Evolutionary conservation across 139 green algal species (phyloP).

Genomic region (Picochlorum sp.): DNA sequence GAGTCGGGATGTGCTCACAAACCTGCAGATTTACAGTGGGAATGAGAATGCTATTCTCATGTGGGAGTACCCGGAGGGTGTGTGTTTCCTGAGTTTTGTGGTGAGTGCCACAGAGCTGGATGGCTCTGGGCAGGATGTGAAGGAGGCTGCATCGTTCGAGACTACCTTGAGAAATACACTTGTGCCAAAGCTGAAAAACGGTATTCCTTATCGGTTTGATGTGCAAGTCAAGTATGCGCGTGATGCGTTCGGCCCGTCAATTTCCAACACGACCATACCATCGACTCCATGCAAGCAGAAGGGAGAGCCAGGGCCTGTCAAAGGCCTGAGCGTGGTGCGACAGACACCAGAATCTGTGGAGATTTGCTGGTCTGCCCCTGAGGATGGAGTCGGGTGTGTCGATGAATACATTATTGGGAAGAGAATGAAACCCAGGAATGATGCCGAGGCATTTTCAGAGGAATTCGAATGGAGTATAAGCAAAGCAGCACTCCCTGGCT

Average conservation of each 20-base stretch:
- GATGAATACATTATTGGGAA: background rate
- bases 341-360: background rate
- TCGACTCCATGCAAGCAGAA: background rate
- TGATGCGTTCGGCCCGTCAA: background rate
- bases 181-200: background rate
- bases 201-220: background rate
- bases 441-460: background rate
- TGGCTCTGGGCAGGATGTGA: background rate
- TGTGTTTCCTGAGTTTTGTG: background rate
- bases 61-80: background rate
- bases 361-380: background rate
- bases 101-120: background rate
- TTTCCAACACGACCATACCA: background rate
- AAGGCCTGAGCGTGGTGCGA: background rate
- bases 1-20: background rate
- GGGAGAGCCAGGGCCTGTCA: background rate
- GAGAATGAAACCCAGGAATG: background rate
- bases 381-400: background rate
- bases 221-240: background rate
- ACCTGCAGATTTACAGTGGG: background rate
- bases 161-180: background rate
- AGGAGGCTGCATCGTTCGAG: background rate
- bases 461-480: background rate
- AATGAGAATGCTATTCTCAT: background rate
- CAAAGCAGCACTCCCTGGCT: background rate